Evolutionary conservation across 2,329 filamentous ascomycete genomes (phyloP).

Genomic region (Triangularia verruculosa): DNA sequence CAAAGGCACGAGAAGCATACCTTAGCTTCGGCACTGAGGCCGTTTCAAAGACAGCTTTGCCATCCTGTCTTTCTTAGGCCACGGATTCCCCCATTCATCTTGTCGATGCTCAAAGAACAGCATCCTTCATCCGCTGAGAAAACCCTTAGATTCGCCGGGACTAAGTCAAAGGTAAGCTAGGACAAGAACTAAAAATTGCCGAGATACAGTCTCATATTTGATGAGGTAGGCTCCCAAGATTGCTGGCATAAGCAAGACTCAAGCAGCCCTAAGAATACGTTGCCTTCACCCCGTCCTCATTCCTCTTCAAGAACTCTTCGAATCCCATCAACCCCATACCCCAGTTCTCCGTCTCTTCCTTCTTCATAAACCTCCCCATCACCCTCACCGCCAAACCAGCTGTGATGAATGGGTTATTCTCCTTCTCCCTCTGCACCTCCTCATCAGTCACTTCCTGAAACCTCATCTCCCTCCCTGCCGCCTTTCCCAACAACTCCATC

Average conservation of each 20-base stretch:
- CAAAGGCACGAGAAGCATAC: no score
- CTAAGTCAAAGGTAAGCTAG: no score
- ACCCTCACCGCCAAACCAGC: background rate
- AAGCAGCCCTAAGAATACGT: background rate
- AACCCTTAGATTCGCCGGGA: no score
- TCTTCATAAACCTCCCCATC: background rate
- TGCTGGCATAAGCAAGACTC: background rate
- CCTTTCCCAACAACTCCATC: background rate
- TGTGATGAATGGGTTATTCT: background rate
- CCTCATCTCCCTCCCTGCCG: slow-evolving; percentile 1
- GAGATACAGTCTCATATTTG: no score
- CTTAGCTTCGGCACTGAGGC: no score
- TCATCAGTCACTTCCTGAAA: slow-evolving; percentile 11
- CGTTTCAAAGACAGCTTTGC: no score
- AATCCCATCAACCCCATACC: background rate
- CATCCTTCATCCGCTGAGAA: no score
- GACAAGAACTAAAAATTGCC: no score
- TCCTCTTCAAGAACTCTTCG: background rate
- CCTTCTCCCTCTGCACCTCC: slow-evolving; percentile 6
- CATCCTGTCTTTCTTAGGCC: no score
- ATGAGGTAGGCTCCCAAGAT: no score
- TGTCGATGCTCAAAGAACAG: no score
- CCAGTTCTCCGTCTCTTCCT: background rate
- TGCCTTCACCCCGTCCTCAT: background rate
- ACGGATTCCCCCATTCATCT: no score